Evolutionary conservation across 192 early-diverging fungal genomes (phyloP).

Genomic region (Globomyces pollinis-pini): DNA sequence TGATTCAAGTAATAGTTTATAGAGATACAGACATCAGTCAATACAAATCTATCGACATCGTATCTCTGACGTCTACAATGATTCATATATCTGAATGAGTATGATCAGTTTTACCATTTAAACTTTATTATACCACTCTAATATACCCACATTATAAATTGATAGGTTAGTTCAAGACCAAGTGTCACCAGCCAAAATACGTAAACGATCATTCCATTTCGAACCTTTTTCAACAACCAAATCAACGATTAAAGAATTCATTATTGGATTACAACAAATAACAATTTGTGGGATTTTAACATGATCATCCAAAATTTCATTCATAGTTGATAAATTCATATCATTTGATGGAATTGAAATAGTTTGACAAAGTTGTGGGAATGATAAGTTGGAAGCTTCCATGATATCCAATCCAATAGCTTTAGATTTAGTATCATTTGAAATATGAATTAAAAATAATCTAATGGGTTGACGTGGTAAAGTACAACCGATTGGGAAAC

Average conservation of each 20-base stretch:
- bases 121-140: too few relatives aligned
- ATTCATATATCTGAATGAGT: too few relatives aligned
- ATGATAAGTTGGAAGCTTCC: constrained; percentile 17
- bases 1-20: too few relatives aligned
- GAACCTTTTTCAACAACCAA: neutral
- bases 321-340: too few relatives aligned
- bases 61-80: too few relatives aligned
- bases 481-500: constrained; percentile 1
- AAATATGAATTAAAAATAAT: neutral
- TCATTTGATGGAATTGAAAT: neutral
- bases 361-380: constrained; percentile 12
- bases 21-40: too few relatives aligned
- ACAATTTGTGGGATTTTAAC: too few relatives aligned
- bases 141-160: too few relatives aligned
- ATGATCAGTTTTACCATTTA: too few relatives aligned
- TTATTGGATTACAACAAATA: neutral
- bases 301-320: too few relatives aligned
- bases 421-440: constrained; percentile 4
- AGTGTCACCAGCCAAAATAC: neutral
- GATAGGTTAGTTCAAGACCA: too few relatives aligned
- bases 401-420: constrained; percentile 12
- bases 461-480: neutral
- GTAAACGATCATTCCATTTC: neutral
- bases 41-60: too few relatives aligned
- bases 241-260: neutral